phyloP scores from a whole-genome alignment of 768 basidiomycete species.

The Hirschioporus abietinus region DNA sequence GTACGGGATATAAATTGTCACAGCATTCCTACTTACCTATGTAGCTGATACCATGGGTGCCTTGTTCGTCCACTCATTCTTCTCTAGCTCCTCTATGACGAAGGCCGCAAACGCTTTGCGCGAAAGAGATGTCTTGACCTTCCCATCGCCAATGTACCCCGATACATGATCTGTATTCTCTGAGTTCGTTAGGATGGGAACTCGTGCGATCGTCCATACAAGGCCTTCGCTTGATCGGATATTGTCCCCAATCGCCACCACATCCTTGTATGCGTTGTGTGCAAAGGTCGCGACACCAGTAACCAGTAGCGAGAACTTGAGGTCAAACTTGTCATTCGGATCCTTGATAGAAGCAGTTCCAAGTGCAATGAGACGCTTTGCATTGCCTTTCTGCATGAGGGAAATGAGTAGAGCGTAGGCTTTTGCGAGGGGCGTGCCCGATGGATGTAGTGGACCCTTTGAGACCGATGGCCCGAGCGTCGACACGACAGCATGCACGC shows the following conservation, averaged over 20 bases:
- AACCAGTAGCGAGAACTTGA: conserved; percentile 40
- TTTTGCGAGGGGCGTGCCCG: conserved; percentile 53
- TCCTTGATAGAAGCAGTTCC: conserved; percentile 65
- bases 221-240: conserved; percentile 45
- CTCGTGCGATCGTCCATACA: conserved; percentile 67
- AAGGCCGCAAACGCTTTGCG: conserved; percentile 59
- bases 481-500: conserved; percentile 59
- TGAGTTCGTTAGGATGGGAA: conserved; percentile 54
- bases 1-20: not conserved
- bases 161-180: conserved; percentile 41
- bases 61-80: conserved; percentile 53
- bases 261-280: conserved; percentile 57
- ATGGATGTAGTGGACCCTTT: conserved; percentile 27
- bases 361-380: conserved; percentile 59
- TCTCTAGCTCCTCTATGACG: conserved; percentile 50
- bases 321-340: conserved; percentile 50
- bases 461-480: conserved; percentile 48
- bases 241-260: conserved; percentile 57
- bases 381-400: conserved; percentile 44
- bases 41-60: conserved; percentile 22
- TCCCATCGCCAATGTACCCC: conserved; percentile 66
- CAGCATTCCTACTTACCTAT: not conserved
- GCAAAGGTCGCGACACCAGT: conserved; percentile 34
- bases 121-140: conserved; percentile 42
- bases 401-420: conserved; percentile 53